phyloP scores from a whole-genome alignment of 441 rosid genomes.

The Syzygium syzygioides region DNA sequence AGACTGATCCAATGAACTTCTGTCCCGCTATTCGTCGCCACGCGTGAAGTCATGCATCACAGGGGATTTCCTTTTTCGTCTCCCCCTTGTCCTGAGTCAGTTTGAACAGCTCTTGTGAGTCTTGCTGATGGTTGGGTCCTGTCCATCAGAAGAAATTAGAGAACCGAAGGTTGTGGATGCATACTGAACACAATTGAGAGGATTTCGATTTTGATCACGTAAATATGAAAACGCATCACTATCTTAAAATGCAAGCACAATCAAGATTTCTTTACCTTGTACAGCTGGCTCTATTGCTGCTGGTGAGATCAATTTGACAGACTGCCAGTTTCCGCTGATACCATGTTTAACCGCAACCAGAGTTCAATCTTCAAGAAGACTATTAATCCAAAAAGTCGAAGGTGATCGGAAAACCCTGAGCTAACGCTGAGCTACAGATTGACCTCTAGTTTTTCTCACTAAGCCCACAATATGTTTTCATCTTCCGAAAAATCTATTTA shows the following conservation, averaged over 20 bases:
- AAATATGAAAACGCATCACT: background rate
- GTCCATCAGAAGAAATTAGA: background rate
- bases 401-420: background rate
- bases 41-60: background rate
- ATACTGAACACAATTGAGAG: background rate
- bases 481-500: background rate
- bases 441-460: background rate
- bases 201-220: background rate
- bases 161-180: background rate
- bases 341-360: background rate
- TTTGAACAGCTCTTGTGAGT: background rate
- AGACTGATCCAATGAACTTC: background rate
- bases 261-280: background rate
- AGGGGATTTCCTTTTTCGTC: background rate
- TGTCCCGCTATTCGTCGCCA: background rate
- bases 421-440: background rate
- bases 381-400: background rate
- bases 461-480: background rate
- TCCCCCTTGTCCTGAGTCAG: background rate
- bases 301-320: background rate
- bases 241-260: background rate
- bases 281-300: background rate
- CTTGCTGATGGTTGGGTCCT: background rate
- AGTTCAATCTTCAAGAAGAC: background rate
- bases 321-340: background rate